Evolutionary conservation across 2,329 filamentous ascomycete species (phyloP), one percentile per base, ranked within the genome.

Genomic region (Fusarium ramigenum): DNA sequence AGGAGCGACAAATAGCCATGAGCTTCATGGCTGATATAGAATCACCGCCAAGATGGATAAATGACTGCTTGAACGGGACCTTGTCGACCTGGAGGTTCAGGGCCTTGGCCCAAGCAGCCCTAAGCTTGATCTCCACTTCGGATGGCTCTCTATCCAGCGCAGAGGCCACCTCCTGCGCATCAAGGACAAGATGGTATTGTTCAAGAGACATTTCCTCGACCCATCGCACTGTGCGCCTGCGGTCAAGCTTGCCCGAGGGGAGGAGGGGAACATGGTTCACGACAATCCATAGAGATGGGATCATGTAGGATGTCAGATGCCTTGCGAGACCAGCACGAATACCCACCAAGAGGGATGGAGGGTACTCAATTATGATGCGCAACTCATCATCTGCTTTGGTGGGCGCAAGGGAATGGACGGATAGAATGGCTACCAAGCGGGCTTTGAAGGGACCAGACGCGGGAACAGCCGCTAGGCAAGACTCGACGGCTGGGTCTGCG

Each of bases 1-100:
- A 64, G 18, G 73, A 68, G n/a, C 73, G 66, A 2, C 74, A 75
- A 25, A 67, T 28, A 0, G 74, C 70, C 64, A 75, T 75, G 7
- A 75, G n/a, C 57, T 74, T 60, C 73, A 75, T 75, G 0, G 74
- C 74, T 0, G 74, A 75, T 30, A 75, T 75, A 2, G 74, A 75
- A 36, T 75, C 74, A 2, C 74, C 74, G 36, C 74, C 73, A 3
- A 75, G 39, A 30, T 62, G 73, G 11, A 75, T 53, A 9, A 75
- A 77, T 0, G 74, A 76, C 12, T 70, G 60, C 12, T 54, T 69
- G 44, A 73, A 76, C 5, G 74, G 66, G 1, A 76, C 59, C 30
- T 7, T 43, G 1, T 75, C 46, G 3, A 46, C 11, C 15, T 42
- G 23, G 4, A 75, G 40, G 11, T 58, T 65, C 16, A 74, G 61